A percentile compares a stretch with the other conserved stretches of the same genome.
Evolutionary conservation across 176 grass and related monocot species (phyloP).

Genomic region (maize (Zea mays)): DNA sequence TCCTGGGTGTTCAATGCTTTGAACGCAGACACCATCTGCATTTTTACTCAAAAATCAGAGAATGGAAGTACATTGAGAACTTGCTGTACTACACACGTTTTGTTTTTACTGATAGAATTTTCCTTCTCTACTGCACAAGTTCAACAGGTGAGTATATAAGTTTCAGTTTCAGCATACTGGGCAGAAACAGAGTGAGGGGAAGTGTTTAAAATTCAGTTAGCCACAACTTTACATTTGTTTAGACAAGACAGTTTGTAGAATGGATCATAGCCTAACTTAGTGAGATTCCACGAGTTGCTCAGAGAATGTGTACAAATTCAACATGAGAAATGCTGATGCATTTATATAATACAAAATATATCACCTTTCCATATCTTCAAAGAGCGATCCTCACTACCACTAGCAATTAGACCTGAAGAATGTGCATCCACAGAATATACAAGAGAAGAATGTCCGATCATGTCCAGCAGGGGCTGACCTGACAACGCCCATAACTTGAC

Average conservation of each 20-base stretch:
- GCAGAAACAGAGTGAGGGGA: background rate
- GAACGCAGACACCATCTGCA: conserved; percentile 83
- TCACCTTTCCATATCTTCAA: conserved; percentile 97
- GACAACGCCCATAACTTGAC: conserved; percentile 92
- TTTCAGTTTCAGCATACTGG: conserved; percentile 18
- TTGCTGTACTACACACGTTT: background rate
- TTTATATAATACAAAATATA: conserved; percentile 37
- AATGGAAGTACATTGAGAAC: background rate
- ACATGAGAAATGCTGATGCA: conserved; percentile 13
- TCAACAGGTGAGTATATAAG: background rate
- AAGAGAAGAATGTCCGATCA: conserved; percentile 93
- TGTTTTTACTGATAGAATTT: background rate
- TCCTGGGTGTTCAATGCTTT: conserved; percentile 92
- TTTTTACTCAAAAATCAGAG: conserved; percentile 30
- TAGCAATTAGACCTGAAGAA: conserved; percentile 90
- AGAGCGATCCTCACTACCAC: conserved; percentile 86
- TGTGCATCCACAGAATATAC: conserved; percentile 92
- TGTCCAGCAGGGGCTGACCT: conserved; percentile 84
- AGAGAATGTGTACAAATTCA: conserved; percentile 5
- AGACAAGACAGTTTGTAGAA: conserved; percentile 9
- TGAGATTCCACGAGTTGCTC: background rate
- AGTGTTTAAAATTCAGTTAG: background rate
- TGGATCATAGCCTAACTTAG: background rate
- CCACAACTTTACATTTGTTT: background rate
- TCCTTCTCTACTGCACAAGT: conserved; percentile 23